A percentile compares a stretch with the other conserved stretches of the same genome.
Conservation (phyloP, 768 basidiomycete species). For the Suillus ampliporus region DNA sequence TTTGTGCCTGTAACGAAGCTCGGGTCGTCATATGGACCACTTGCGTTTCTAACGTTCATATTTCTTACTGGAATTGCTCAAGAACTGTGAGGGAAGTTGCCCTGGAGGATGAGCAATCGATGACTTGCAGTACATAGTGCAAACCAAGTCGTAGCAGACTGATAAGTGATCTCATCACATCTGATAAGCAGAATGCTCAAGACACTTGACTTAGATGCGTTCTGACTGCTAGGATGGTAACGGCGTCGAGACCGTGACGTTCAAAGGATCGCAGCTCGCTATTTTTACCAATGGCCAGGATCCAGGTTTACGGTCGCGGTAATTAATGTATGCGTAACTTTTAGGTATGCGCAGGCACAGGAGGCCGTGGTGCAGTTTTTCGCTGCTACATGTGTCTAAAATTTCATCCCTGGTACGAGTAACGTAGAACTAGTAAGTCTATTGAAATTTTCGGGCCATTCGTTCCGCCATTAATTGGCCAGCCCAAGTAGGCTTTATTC, state of each 20-base stretch:
- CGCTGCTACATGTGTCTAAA: background rate
- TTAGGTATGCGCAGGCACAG: background rate
- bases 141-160: no score
- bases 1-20: constrained; percentile 6
- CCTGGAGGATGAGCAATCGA: background rate
- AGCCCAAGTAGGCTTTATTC: background rate
- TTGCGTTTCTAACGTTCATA: no score
- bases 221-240: no score
- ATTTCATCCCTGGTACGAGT: constrained; percentile 1
- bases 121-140: no score
- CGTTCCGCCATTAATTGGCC: constrained; percentile 2
- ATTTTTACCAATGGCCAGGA: constrained; percentile 4
- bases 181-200: background rate
- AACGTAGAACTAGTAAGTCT: background rate
- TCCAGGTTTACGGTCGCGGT: background rate
- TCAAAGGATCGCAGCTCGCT: background rate
- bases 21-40: constrained; percentile 3
- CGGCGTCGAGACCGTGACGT: no score
- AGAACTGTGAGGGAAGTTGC: background rate
- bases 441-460: background rate
- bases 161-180: background rate
- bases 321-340: constrained; percentile 1
- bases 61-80: no score
- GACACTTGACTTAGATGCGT: background rate
- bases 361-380: background rate